Evolutionary conservation across 139 green algal genomes (phyloP), one percentile per base, ranked within the genome.

Genomic region (Microglena sp.): DNA sequence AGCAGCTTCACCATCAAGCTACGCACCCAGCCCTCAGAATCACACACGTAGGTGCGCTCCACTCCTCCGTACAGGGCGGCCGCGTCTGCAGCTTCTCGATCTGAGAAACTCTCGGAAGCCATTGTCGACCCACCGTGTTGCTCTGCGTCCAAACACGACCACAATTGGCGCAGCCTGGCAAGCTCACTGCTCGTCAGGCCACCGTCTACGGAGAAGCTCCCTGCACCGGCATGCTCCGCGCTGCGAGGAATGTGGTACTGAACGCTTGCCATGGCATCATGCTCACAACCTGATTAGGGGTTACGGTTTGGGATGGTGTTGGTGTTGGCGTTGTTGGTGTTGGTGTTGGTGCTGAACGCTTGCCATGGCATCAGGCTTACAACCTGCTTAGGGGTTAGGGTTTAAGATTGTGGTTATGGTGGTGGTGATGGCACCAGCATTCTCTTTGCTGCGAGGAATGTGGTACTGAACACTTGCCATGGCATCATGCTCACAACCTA

Each of bases 1-100:
- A 50, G 40, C 11, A 50, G 40, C 40, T 11, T 18, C 40, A 18
- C n/a, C 15, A 59, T 7, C n/a, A 30, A 7, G n/a, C 24, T 6
- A 7, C 50, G 50, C 50, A 59, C n/a, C 50, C 50, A 59, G 24
- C 50, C 50, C 24, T 59, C 50, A 7, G 50, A 15, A 59, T 59
- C 50, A n/a, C 11, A 59, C 11, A 59, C 24, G 50, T 59, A 15
- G 24, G 28, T 32, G n/a, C 50, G n/a, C 50, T 59, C 7, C 6
- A 59, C 50, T 8, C 50, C 50, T 6, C 24, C 24, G 50, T 59
- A 59, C 24, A n/a, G 18, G 7, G 18, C 50, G 6, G 50, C n/a
- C n/a, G n/a, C 50, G 50, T 15, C n/a, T 33, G 50, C 50, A 15
- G 50, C 50, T 30, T 59, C 7, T 50, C 15, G 15, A 50, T 50